Evolutionary conservation across 352 stramenopile species (phyloP).

Genomic region (Phytophthora cajani): DNA sequence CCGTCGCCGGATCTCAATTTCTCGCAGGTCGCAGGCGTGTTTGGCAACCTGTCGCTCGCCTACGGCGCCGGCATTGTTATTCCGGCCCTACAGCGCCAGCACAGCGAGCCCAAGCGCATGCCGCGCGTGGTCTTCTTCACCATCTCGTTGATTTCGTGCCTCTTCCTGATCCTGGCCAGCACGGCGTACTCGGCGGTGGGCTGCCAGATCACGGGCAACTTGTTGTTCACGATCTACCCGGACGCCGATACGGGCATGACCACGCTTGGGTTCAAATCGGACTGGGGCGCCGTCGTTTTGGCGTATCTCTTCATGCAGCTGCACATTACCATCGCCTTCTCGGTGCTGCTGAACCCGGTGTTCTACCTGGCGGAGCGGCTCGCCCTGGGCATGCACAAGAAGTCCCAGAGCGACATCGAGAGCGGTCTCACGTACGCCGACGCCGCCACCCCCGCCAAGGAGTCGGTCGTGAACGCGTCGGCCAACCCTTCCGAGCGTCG

Average conservation of each 20-base stretch:
- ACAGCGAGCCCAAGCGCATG: slow-evolving; percentile 41
- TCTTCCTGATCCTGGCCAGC: slow-evolving; percentile 44
- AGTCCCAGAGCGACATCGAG: slow-evolving; percentile 36
- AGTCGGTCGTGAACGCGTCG: slow-evolving; percentile 27
- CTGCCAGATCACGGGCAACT: slow-evolving; percentile 45
- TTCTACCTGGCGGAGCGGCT: slow-evolving; percentile 53
- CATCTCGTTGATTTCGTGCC: slow-evolving; percentile 39
- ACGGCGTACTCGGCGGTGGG: slow-evolving; percentile 43
- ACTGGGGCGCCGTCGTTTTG: slow-evolving; percentile 39
- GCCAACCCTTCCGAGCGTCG: slow-evolving; percentile 36
- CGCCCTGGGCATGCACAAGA: slow-evolving; percentile 49
- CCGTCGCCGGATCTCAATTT: slow-evolving; percentile 24
- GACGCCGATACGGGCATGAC: slow-evolving; percentile 27
- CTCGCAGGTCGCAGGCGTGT: slow-evolving; percentile 23
- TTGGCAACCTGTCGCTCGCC: slow-evolving; percentile 30
- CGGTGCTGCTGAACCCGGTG: slow-evolving; percentile 61
- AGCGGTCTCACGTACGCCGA: slow-evolving; percentile 32
- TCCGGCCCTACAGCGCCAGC: slow-evolving; percentile 23
- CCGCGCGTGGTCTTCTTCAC: slow-evolving; percentile 47
- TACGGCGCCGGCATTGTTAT: slow-evolving; percentile 30
- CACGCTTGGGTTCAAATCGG: slow-evolving; percentile 40
- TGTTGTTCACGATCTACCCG: slow-evolving; percentile 40
- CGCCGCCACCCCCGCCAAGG: slow-evolving; percentile 27
- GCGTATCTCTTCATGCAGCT: slow-evolving; percentile 60
- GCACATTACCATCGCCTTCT: slow-evolving; percentile 56